Conservation (phyloP, 2,329 filamentous ascomycete genomes). For the Juglanconis juglandina region DNA sequence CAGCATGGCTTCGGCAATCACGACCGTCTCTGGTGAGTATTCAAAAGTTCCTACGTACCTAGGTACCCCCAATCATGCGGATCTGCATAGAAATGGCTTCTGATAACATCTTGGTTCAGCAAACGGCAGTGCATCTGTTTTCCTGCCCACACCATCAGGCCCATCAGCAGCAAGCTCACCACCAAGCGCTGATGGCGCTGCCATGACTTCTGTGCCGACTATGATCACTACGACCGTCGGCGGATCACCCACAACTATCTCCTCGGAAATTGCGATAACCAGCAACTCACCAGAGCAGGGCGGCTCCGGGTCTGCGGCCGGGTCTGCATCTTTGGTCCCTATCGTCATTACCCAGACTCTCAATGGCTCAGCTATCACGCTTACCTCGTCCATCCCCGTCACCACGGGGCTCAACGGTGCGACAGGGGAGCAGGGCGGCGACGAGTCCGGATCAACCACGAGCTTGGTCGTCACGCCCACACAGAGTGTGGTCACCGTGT, state of each 20-base stretch:
- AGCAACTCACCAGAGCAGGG: neutral
- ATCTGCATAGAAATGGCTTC: neutral
- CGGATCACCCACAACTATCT: neutral
- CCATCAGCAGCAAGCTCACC: neutral
- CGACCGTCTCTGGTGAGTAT: conserved; percentile 2
- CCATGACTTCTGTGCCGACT: neutral
- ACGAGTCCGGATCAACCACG: neutral
- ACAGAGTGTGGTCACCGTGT: conserved; percentile 1
- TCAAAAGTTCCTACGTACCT: neutral
- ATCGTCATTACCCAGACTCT: neutral
- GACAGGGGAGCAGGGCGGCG: neutral
- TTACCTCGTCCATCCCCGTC: neutral
- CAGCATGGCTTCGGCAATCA: conserved; percentile 1
- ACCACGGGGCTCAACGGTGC: neutral
- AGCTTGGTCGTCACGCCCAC: neutral
- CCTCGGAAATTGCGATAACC: neutral
- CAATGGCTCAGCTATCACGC: neutral
- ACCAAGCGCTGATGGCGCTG: neutral
- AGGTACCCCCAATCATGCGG: neutral
- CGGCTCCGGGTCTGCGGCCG: neutral
- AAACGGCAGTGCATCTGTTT: conserved; percentile 1
- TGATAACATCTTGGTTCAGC: neutral
- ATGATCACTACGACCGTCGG: neutral
- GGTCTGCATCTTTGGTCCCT: neutral
- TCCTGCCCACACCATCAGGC: neutral